phyloP scores from a whole-genome alignment of 2,329 filamentous ascomycete species.

The Aspergillus texensis region DNA sequence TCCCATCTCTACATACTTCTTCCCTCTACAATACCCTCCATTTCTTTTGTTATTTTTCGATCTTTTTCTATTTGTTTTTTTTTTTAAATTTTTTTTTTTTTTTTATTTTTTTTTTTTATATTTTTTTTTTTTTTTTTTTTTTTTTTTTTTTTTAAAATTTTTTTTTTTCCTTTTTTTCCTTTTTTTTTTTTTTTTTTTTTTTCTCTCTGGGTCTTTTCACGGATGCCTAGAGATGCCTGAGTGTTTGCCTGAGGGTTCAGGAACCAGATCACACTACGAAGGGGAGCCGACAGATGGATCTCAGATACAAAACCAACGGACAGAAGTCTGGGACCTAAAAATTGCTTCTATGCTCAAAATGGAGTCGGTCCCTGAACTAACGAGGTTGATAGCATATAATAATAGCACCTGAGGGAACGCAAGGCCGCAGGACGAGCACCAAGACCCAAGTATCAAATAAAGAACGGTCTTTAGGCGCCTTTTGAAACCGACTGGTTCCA shows the following conservation, averaged over 20 bases:
- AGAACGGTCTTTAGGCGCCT: slow-evolving; percentile 17
- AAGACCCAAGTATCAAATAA: slow-evolving; percentile 4
- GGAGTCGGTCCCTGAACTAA: neutral
- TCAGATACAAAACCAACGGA: neutral
- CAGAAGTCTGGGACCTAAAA: neutral
- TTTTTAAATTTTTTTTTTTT: too few species aligned
- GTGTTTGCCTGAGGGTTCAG: slow-evolving; percentile 11
- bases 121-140: too few species aligned
- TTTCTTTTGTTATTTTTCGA: too few species aligned
- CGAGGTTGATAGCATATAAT: neutral
- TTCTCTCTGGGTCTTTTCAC: neutral
- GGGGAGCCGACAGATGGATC: neutral
- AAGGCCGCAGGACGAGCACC: neutral
- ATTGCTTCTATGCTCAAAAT: neutral
- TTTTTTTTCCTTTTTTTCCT: too few species aligned
- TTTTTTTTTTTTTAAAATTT: too few species aligned
- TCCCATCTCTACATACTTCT: too few species aligned
- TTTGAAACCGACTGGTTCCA: slow-evolving; percentile 26
- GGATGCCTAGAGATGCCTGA: slow-evolving; percentile 23
- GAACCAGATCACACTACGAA: neutral
- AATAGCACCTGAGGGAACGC: neutral
- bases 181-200: slow-evolving; percentile 2
- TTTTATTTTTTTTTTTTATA: too few species aligned
- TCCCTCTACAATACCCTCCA: too few species aligned
- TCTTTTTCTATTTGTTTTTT: too few species aligned